Evolutionary conservation across 2,329 filamentous ascomycete species (phyloP), one percentile per base, ranked within the genome.

Genomic region (Emmonsiellopsis sp.): DNA sequence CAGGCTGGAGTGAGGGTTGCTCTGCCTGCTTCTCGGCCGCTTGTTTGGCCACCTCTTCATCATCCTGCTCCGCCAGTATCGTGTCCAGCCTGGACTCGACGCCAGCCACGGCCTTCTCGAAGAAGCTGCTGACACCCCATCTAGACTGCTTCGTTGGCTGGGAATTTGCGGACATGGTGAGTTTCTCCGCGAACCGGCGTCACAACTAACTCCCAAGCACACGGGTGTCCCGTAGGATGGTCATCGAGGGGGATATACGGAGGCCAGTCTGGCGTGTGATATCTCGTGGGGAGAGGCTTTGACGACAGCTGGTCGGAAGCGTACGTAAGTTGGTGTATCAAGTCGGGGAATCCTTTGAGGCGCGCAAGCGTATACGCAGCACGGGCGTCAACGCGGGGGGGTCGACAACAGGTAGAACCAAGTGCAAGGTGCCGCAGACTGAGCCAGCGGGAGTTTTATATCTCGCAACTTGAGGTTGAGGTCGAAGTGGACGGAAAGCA

Each of bases 11-110:
- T 51, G 65, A 60, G 67, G 57, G 60, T 63, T 65, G 68, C 72
- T 60, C 67, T 58, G 59, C 62, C 56, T 58, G 71, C 32, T 64
- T 69, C 60, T 62, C 60, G 56, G 58, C 68, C 57, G 60, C 54
- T 34, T 56, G 55, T 44, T 64, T 69, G 14, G 17, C 34, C 50
- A 61, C 54, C 60, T 54, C n/a, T 58, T 51, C 39, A 53, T 81
- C 80, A 43, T 85, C 83, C 53, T 88, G 84, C 60, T 96, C 91
- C 52, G 89, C 84, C 56, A 98, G 79, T 55, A 98, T 95, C 49
- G 82, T 91, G 69, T 98, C 93, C 55, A 98, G 80, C 43, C 88
- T 84, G 55, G 91, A 94, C 73, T 98, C 93, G 54, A 98, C 87
- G 56, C 91, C 91, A 52, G 91, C 90, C 56, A 97, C 89, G 58